Conservation (phyloP, 768 basidiomycete species). For the Chalciporus pseudorubinellus region DNA sequence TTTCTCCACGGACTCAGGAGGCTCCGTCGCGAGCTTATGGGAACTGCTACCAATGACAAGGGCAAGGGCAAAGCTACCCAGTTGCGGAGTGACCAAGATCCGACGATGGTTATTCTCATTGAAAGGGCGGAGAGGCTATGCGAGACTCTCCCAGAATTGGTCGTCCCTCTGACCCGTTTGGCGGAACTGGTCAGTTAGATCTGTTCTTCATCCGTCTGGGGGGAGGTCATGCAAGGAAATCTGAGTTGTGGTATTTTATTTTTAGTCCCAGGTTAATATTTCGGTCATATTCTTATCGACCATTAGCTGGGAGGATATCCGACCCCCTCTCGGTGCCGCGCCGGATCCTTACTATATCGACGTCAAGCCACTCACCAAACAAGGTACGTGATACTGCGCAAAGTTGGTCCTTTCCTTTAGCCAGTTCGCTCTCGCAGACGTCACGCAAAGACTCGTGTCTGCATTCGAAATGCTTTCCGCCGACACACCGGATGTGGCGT, state of each 20-base stretch:
- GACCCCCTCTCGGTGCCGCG: constrained; percentile 65
- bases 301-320: constrained; percentile 67
- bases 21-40: constrained; percentile 29
- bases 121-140: constrained; percentile 68
- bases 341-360: constrained; percentile 72
- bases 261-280: constrained; percentile 57
- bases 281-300: constrained; percentile 63
- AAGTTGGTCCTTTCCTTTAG: background rate
- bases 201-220: background rate
- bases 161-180: constrained; percentile 70
- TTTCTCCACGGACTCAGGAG: constrained; percentile 64
- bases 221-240: background rate
- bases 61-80: constrained; percentile 30
- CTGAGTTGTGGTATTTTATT: constrained; percentile 23
- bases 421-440: constrained; percentile 22
- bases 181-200: constrained; percentile 58
- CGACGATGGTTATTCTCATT: constrained; percentile 55
- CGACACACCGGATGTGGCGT: constrained; percentile 29
- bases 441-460: constrained; percentile 37
- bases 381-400: constrained; percentile 41
- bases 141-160: constrained; percentile 57
- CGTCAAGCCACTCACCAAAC: constrained; percentile 50
- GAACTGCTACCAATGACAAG: constrained; percentile 22
- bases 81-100: constrained; percentile 14
- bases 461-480: constrained; percentile 31